Percentiles rank a stretch among this genome's conserved stretches.
Evolutionary conservation across 106 monocot genomes (phyloP).

Genomic region (Phalaenopsis equestris): DNA sequence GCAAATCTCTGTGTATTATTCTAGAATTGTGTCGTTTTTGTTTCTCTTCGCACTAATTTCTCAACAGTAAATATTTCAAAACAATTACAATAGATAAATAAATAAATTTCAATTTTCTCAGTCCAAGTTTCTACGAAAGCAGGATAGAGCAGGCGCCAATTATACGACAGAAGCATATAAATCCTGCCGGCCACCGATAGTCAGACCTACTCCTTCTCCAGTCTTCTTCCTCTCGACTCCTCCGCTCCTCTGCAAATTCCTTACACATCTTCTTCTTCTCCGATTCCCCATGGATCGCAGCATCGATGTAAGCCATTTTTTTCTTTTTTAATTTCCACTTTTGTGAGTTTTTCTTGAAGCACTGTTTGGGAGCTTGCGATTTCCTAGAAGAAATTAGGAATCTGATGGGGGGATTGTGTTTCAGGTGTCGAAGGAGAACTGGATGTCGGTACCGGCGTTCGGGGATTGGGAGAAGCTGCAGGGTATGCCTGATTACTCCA

Average conservation of each 20-base stretch:
- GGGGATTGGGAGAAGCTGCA: constrained; percentile 88
- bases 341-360: neutral
- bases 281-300: neutral
- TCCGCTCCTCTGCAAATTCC: neutral
- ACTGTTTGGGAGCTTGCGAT: neutral
- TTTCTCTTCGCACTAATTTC: too few relatives aligned
- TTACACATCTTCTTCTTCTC: neutral
- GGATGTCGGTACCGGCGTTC: constrained; percentile 82
- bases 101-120: too few relatives aligned
- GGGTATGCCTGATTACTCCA: constrained; percentile 73
- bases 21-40: too few relatives aligned
- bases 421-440: constrained; percentile 11
- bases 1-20: too few relatives aligned
- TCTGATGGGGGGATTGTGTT: neutral
- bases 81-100: too few relatives aligned
- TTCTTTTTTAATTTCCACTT: neutral
- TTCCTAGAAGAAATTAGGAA: too few relatives aligned
- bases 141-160: too few relatives aligned
- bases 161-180: too few relatives aligned
- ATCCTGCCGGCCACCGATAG: neutral
- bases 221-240: neutral
- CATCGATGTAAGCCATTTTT: neutral
- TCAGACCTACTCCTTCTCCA: neutral
- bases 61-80: too few relatives aligned
- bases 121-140: too few relatives aligned